phyloP scores from a whole-genome alignment of 345 rosid species.

The Hypericum androsaemum region DNA sequence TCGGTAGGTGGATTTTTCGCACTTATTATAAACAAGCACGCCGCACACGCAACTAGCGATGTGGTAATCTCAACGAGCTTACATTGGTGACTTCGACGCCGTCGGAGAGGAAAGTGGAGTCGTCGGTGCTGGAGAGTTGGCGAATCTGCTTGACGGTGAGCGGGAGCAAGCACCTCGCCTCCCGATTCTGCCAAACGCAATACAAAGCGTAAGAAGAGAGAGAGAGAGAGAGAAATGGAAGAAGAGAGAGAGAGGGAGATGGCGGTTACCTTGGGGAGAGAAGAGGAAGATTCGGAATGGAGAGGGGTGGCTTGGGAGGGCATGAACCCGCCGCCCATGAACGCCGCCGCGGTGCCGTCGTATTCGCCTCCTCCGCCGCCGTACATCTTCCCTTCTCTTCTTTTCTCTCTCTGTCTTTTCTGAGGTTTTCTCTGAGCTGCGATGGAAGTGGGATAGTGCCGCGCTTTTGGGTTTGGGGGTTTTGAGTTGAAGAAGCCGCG shows the following conservation, averaged over 20 bases:
- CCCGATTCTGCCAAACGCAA: slow-evolving; percentile 36
- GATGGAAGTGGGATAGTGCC: too few species aligned
- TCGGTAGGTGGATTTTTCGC: too few species aligned
- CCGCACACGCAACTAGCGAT: too few species aligned
- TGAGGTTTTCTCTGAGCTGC: not conserved
- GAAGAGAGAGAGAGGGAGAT: not conserved
- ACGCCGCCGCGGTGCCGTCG: slow-evolving; percentile 60
- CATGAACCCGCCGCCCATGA: slow-evolving; percentile 92
- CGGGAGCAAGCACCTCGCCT: slow-evolving; percentile 49
- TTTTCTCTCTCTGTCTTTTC: not conserved
- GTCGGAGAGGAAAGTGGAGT: slow-evolving; percentile 40
- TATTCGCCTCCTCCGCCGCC: slow-evolving; percentile 36
- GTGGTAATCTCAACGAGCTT: slow-evolving; percentile 11
- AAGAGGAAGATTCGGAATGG: slow-evolving; percentile 30
- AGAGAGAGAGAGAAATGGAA: not conserved
- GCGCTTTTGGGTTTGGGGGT: too few species aligned
- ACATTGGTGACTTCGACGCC: slow-evolving; percentile 57
- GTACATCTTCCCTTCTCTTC: slow-evolving; percentile 28
- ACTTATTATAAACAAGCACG: too few species aligned
- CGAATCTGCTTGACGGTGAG: slow-evolving; percentile 60
- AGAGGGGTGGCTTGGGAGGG: slow-evolving; percentile 56
- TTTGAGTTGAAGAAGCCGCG: too few species aligned
- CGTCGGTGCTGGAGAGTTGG: slow-evolving; percentile 35
- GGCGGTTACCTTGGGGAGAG: slow-evolving; percentile 35
- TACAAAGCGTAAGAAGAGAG: not conserved